Evolutionary conservation across 1,139 yeast species (phyloP).

Genomic region (Starmera stellimalicola): DNA sequence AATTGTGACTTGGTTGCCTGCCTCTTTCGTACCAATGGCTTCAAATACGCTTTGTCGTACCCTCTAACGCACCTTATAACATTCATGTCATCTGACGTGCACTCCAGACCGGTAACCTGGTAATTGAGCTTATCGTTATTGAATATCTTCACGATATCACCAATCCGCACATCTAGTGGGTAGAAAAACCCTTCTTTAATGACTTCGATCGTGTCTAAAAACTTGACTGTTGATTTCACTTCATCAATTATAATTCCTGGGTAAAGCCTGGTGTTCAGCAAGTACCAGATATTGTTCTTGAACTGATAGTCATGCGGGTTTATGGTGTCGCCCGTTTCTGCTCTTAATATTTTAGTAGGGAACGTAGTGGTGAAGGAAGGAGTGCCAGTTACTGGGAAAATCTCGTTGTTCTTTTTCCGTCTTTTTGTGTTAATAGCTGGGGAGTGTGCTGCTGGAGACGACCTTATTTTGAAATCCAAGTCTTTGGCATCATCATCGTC

Average conservation of each 20-base stretch:
- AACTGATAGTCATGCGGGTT: no score
- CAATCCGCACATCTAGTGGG: constrained; percentile 32
- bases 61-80: constrained; percentile 48
- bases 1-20: constrained; percentile 3
- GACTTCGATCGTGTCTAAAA: constrained; percentile 13
- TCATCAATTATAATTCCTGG: constrained; percentile 22
- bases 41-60: constrained; percentile 37
- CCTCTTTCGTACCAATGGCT: constrained; percentile 19
- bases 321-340: no score
- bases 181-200: constrained; percentile 5
- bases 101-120: constrained; percentile 30
- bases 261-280: constrained; percentile 22
- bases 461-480: no score
- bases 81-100: constrained; percentile 8
- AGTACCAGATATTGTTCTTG: constrained; percentile 26
- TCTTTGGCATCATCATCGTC: no score
- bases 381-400: no score
- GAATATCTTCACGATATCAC: constrained; percentile 27
- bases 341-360: neutral
- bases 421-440: no score
- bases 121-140: constrained; percentile 31
- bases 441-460: no score
- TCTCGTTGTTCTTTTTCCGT: no score
- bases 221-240: constrained; percentile 11
- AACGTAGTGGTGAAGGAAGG: neutral